These are phyloP conservation scores for Chlorella sorokiniana DNA, from an alignment of 139 green algal genomes.

Conservation along the genomic window DNA sequence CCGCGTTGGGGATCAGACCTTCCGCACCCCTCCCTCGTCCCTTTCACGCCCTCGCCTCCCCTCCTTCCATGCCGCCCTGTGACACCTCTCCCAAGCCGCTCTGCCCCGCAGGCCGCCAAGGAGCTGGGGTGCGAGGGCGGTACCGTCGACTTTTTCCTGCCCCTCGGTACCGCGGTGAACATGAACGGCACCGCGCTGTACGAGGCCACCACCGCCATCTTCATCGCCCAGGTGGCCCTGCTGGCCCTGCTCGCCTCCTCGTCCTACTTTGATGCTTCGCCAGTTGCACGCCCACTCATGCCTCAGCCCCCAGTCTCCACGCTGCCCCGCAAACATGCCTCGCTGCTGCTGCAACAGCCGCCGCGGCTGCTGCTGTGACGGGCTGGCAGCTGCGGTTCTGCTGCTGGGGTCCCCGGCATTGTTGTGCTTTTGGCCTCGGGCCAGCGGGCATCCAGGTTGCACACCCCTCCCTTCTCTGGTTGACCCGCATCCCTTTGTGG, in stretches of 20 bases:
- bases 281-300: too few species aligned
- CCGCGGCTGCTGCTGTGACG: too few species aligned
- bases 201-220: constrained; percentile 67
- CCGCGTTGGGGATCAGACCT: too few species aligned
- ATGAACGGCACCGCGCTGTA: constrained; percentile 73
- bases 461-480: too few species aligned
- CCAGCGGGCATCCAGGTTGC: not conserved
- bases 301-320: too few species aligned
- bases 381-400: not conserved
- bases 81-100: not conserved
- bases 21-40: too few species aligned
- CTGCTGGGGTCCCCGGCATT: not conserved
- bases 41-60: constrained; percentile 12
- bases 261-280: too few species aligned
- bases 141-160: constrained; percentile 63
- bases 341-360: too few species aligned
- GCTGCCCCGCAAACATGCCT: too few species aligned
- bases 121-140: constrained; percentile 39
- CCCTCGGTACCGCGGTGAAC: constrained; percentile 62
- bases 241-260: not conserved
- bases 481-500: too few species aligned
- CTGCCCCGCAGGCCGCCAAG: constrained; percentile 41
- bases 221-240: constrained; percentile 60
- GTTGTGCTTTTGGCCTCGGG: not conserved
- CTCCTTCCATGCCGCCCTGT: not conserved